Evolutionary conservation across 1,284 basidiomycete genomes (phyloP), one percentile per base, ranked within the genome.

Genomic region (Kwoniella shivajii): DNA sequence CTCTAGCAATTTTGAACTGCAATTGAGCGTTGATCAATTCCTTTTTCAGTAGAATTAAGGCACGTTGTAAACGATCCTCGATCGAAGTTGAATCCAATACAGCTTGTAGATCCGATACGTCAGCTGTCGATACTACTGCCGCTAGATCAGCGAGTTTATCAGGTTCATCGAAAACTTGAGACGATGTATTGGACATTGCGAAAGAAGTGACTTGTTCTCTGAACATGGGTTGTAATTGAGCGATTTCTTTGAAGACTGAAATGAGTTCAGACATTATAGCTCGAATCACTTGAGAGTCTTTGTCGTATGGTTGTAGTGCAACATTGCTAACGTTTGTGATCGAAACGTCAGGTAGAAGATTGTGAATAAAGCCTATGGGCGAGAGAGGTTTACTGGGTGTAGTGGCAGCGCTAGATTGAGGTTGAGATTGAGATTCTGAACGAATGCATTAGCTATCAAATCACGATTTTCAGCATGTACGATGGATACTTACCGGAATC

Each of bases 61-160:
- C 89, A 77, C 95, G 95, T 61, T 90, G 88, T 20, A 99, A 81
- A 13, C 96, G 84, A 62, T 97, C 94, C 59, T 93, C 90, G 37
- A 99, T 86, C 11, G 85, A 84, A 20, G 92, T 83, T 58, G 87
- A 87, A 77, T 97, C 93, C 30, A 99, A 83, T 0, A 99, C 93
- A 57, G 92, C 90, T 78, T 99, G 96, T 36, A 98, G 82, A 74
- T 98, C 95, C 59, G 85, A 81, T 14, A 93, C 88, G 64, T 95
- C 91, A 43, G 93, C 92, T 0, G 89, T 89, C 0, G 90, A 93
- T 0, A 99, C 93, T 0, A 95, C 95, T 0, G 95, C 96, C 0
- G 95, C 93, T 72, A 99, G 97, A 74, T 99, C 95, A 2, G 95
- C 96, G 29, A 99, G 86, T 77, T 95, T 96, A 79, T 97, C 95